Evolutionary conservation across 1,284 basidiomycete species (phyloP).

Genomic region (Termitomyces sp.): DNA sequence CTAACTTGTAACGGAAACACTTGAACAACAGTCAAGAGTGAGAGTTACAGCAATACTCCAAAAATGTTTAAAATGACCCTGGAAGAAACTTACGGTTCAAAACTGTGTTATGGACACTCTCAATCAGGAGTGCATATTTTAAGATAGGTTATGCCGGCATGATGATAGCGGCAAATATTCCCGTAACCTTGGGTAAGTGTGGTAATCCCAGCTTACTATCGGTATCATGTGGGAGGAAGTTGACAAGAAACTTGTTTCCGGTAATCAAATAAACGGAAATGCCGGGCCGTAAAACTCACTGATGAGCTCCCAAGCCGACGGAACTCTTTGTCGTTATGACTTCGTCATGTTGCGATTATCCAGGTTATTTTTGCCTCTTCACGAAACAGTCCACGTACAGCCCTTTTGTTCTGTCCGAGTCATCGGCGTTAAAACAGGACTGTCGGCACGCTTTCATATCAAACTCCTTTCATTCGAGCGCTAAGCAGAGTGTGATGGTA

Average conservation of each 20-base stretch:
- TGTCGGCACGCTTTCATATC: neutral
- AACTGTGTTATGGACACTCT: neutral
- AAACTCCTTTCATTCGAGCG: neutral
- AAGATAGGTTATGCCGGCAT: neutral
- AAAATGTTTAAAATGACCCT: neutral
- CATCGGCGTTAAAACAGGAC: slow-evolving; percentile 2
- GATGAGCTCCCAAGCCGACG: neutral
- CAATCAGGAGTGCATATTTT: neutral
- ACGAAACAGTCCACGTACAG: neutral
- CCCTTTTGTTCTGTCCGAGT: neutral
- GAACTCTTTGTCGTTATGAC: neutral
- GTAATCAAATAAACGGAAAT: neutral
- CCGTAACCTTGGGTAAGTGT: no score
- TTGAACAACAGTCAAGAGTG: neutral
- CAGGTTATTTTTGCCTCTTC: neutral
- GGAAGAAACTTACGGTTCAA: neutral
- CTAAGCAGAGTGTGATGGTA: neutral
- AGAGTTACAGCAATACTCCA: neutral
- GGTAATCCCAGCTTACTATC: neutral
- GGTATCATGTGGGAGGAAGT: neutral
- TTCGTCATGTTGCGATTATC: neutral
- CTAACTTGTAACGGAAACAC: neutral
- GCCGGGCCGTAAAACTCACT: neutral
- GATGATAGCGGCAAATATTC: neutral
- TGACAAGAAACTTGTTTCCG: neutral